phyloP scores from a whole-genome alignment of 148 eudicot species.

The Fagopyrum esculentum region DNA sequence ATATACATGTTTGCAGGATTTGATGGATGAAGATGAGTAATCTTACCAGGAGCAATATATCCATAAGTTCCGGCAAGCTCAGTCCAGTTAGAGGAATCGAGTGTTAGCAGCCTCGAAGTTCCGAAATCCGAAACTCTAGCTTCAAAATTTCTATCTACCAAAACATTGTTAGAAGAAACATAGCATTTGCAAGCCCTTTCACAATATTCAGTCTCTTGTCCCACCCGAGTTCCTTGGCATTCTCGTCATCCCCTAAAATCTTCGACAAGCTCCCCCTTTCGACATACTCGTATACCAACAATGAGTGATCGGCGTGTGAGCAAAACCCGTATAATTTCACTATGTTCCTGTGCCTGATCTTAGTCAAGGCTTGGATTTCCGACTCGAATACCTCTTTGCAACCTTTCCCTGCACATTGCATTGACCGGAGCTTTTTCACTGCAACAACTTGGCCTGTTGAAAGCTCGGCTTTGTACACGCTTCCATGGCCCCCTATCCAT shows the following conservation, averaged over 20 bases:
- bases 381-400: slow-evolving; percentile 19
- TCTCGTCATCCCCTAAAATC: slow-evolving; percentile 16
- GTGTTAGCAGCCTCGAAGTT: slow-evolving; percentile 25
- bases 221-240: slow-evolving; percentile 26
- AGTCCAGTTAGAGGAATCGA: slow-evolving; percentile 26
- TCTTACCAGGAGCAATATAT: slow-evolving; percentile 39
- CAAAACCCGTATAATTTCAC: slow-evolving; percentile 40
- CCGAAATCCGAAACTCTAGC: slow-evolving; percentile 39
- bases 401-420: slow-evolving; percentile 12
- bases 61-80: slow-evolving; percentile 32
- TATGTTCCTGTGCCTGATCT: slow-evolving; percentile 41
- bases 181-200: slow-evolving; percentile 27
- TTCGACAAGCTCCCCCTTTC: slow-evolving; percentile 29
- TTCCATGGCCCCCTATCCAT: slow-evolving; percentile 38
- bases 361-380: slow-evolving; percentile 33
- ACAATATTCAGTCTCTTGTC: slow-evolving; percentile 24
- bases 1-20: too few species aligned
- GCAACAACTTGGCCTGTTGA: slow-evolving; percentile 38
- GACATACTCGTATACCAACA: slow-evolving; percentile 38
- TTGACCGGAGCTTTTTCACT: slow-evolving; percentile 36
- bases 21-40: not conserved
- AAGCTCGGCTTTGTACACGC: slow-evolving; percentile 41
- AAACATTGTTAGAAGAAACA: slow-evolving; percentile 32
- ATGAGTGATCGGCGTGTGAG: slow-evolving; percentile 23
- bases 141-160: slow-evolving; percentile 27